Conservation (phyloP, 2,329 filamentous ascomycete species). For the Colletotrichum musae region DNA sequence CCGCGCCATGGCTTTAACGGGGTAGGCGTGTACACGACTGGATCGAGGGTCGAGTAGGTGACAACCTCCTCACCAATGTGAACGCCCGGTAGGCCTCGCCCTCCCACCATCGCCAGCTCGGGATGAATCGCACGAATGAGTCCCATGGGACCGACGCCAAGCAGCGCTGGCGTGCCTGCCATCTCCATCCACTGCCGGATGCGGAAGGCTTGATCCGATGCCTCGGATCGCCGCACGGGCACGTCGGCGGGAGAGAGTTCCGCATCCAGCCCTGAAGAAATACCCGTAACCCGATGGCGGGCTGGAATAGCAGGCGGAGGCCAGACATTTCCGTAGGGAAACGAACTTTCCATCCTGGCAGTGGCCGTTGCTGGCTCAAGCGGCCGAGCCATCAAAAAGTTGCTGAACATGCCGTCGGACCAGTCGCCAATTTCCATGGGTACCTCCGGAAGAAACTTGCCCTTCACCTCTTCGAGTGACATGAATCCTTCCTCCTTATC, state of each 20-base stretch:
- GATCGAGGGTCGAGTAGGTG: conserved; percentile 81
- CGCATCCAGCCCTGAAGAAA: conserved; percentile 45
- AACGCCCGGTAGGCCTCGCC: conserved; percentile 54
- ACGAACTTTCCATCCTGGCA: conserved; percentile 48
- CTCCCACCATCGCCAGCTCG: conserved; percentile 42
- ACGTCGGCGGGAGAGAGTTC: conserved; percentile 48
- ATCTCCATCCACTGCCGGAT: conserved; percentile 85
- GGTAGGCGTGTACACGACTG: conserved; percentile 84
- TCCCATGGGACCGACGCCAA: conserved; percentile 48
- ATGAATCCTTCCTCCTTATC: conserved; percentile 11
- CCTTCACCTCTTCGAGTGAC: neutral
- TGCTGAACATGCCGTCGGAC: conserved; percentile 70
- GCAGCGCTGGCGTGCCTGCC: conserved; percentile 49
- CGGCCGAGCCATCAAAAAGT: conserved; percentile 76
- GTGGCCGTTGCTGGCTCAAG: conserved; percentile 54
- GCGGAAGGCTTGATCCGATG: conserved; percentile 80
- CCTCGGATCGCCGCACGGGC: conserved; percentile 68
- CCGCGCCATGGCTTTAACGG: conserved; percentile 85
- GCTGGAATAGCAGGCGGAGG: conserved; percentile 81
- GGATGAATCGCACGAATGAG: conserved; percentile 43
- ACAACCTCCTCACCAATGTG: conserved; percentile 69
- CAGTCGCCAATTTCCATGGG: conserved; percentile 66
- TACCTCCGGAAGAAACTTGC: conserved; percentile 63
- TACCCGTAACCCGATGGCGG: conserved; percentile 63
- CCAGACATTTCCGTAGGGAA: conserved; percentile 75